Evolutionary conservation across 1,284 basidiomycete genomes (phyloP).

Genomic region (Ceratobasidium sp.): DNA sequence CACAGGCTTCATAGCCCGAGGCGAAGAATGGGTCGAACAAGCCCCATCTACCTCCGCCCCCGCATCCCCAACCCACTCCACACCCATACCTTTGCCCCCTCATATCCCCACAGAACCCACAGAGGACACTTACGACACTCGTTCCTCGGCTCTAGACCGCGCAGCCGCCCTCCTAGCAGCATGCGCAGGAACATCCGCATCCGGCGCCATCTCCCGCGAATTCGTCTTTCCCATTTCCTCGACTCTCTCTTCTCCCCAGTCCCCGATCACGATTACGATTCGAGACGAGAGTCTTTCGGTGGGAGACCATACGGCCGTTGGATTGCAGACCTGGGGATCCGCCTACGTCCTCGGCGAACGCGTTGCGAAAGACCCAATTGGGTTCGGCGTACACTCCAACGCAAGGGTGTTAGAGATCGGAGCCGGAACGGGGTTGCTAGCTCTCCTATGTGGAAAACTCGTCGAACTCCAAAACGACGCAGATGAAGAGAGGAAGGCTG

Average conservation of each 20-base stretch:
- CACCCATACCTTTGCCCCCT: neutral
- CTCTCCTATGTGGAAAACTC: constrained; percentile 69
- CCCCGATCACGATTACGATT: constrained; percentile 60
- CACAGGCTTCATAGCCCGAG: constrained; percentile 66
- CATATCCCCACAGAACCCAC: neutral
- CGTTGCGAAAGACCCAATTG: constrained; percentile 68
- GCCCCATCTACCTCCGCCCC: constrained; percentile 54
- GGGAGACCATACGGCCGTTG: constrained; percentile 75
- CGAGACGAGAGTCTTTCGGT: constrained; percentile 80
- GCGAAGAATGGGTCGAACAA: constrained; percentile 62
- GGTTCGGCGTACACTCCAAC: constrained; percentile 58
- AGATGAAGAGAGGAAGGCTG: neutral
- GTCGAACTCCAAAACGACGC: too few relatives aligned
- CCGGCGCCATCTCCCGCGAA: constrained; percentile 62
- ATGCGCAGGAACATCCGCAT: constrained; percentile 61
- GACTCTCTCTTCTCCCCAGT: constrained; percentile 28
- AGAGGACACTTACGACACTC: constrained; percentile 45
- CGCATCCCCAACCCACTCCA: neutral
- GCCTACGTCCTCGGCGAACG: constrained; percentile 84
- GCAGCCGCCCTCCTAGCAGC: constrained; percentile 71
- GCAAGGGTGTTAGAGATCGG: constrained; percentile 80
- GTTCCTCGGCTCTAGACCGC: constrained; percentile 62
- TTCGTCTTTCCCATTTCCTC: constrained; percentile 61
- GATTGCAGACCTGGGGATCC: constrained; percentile 91
- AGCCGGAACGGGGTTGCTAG: constrained; percentile 88